phyloP scores from a whole-genome alignment of 1,284 basidiomycete species.

The Cerioporus squamosus region DNA sequence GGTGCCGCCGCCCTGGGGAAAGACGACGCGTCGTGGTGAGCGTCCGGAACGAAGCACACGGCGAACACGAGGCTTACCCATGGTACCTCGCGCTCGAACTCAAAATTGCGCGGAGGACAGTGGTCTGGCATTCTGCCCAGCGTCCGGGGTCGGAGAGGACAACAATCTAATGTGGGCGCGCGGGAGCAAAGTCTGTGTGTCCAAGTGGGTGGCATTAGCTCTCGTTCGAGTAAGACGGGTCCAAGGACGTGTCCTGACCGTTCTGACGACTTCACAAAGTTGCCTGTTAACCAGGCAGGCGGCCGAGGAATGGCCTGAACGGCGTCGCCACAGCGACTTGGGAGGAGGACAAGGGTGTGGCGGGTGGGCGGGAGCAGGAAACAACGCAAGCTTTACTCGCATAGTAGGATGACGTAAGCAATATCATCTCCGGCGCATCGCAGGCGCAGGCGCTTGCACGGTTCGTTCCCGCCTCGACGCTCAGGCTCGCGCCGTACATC shows the following conservation, averaged over 20 bases:
- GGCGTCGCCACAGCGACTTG: conserved; percentile 5
- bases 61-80: conserved; percentile 13
- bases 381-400: neutral
- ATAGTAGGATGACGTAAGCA: conserved; percentile 2
- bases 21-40: neutral
- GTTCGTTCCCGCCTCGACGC: neutral
- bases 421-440: neutral
- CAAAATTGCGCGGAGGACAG: conserved; percentile 10
- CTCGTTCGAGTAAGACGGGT: neutral
- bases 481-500: too few species aligned
- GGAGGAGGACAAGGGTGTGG: neutral
- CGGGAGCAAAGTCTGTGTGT: conserved; percentile 14
- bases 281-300: neutral
- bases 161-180: conserved; percentile 14
- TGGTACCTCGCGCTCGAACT: conserved; percentile 10
- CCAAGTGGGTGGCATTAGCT: conserved; percentile 13
- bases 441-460: neutral
- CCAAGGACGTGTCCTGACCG: conserved; percentile 1
- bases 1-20: conserved; percentile 11
- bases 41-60: neutral
- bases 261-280: neutral
- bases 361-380: neutral
- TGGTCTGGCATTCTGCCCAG: conserved; percentile 17
- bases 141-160: neutral
- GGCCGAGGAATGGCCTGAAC: neutral